Evolutionary conservation across 192 early-diverging fungal species (phyloP).

Genomic region (Umbelopsis sp.): DNA sequence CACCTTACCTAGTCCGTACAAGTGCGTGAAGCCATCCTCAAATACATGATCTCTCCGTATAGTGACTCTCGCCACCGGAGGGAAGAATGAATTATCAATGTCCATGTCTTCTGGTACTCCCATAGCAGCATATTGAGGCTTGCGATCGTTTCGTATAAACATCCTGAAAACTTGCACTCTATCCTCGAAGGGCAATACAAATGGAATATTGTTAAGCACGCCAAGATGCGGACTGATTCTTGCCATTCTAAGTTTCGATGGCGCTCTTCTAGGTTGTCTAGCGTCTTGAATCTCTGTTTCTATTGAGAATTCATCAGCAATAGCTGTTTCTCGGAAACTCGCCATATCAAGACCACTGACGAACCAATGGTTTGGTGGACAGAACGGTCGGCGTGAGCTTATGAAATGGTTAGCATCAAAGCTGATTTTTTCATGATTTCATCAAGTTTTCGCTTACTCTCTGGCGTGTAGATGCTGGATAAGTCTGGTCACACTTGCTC

Average conservation of each 20-base stretch:
- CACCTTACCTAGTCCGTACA: conserved; percentile 66
- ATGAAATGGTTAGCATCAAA: neutral
- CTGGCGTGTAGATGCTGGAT: conserved; percentile 77
- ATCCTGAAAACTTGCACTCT: conserved; percentile 85
- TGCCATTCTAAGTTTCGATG: conserved; percentile 34
- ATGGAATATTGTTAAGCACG: conserved; percentile 84
- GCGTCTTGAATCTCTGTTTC: conserved; percentile 36
- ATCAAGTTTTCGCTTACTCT: conserved; percentile 54
- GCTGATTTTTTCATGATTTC: neutral
- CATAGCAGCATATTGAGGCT: conserved; percentile 22
- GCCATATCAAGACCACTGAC: conserved; percentile 63
- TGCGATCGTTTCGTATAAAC: conserved; percentile 73
- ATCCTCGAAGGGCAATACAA: conserved; percentile 89
- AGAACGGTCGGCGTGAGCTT: conserved; percentile 71
- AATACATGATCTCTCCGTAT: conserved; percentile 82
- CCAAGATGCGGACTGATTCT: conserved; percentile 55
- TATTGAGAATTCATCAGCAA: conserved; percentile 56
- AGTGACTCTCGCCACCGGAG: conserved; percentile 46
- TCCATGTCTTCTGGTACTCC: conserved; percentile 7
- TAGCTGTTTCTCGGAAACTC: conserved; percentile 54
- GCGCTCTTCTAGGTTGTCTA: conserved; percentile 23
- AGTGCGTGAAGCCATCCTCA: conserved; percentile 83
- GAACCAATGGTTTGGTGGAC: conserved; percentile 70
- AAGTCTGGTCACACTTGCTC: conserved; percentile 63
- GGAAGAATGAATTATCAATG: conserved; percentile 20